Conservation (phyloP, 345 rosid genomes). For the Rhizophora mangle region DNA sequence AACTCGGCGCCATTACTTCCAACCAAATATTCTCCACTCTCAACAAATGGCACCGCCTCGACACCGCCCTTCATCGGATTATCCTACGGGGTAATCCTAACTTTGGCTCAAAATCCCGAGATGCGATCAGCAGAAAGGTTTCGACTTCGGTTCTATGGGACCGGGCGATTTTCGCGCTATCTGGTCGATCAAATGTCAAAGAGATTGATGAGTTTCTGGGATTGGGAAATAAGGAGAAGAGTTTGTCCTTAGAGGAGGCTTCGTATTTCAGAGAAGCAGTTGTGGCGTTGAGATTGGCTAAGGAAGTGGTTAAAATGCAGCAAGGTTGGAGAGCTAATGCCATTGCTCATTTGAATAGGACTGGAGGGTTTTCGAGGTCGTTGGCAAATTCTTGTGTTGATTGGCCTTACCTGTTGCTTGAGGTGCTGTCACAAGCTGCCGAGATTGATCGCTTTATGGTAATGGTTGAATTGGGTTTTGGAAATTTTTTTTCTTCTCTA, state of each 20-base stretch:
- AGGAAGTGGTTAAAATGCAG: slow-evolving; percentile 64
- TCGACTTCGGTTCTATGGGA: slow-evolving; percentile 70
- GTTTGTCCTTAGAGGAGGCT: slow-evolving; percentile 69
- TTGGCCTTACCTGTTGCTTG: slow-evolving; percentile 92
- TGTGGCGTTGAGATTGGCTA: slow-evolving; percentile 78
- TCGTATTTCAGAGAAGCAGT: slow-evolving; percentile 67
- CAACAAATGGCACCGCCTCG: slow-evolving; percentile 81
- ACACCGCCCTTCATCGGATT: slow-evolving; percentile 53
- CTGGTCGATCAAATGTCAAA: slow-evolving; percentile 63
- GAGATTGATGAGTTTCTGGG: slow-evolving; percentile 69
- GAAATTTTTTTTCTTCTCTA: slow-evolving; percentile 11
- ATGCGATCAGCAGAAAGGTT: slow-evolving; percentile 41
- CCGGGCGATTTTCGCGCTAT: slow-evolving; percentile 59
- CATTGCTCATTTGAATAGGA: slow-evolving; percentile 66
- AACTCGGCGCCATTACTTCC: slow-evolving; percentile 68
- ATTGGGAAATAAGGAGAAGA: slow-evolving; percentile 47
- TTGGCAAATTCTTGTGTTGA: slow-evolving; percentile 80
- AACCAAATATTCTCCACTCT: slow-evolving; percentile 71
- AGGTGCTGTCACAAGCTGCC: slow-evolving; percentile 86
- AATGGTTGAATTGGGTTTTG: slow-evolving; percentile 11
- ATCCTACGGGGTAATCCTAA: slow-evolving; percentile 23
- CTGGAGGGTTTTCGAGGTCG: slow-evolving; percentile 72
- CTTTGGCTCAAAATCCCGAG: slow-evolving; percentile 26
- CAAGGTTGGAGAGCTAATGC: slow-evolving; percentile 82
- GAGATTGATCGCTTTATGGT: slow-evolving; percentile 90